A percentile compares a stretch with the other conserved stretches of the same genome.
Conservation (phyloP, 148 eudicot species). For the Spergularia bocconei region DNA sequence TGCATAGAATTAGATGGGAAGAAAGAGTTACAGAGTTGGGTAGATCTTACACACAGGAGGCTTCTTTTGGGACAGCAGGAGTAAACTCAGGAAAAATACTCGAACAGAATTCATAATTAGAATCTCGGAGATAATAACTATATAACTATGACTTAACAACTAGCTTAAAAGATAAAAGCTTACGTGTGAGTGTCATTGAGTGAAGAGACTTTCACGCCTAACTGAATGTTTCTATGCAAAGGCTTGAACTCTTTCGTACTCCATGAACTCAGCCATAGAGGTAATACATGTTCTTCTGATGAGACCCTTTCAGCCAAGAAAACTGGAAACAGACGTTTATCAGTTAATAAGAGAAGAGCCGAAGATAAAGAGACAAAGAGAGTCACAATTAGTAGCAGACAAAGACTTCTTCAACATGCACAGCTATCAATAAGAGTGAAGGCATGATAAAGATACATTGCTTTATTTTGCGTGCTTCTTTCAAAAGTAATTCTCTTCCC, state of each 20-base stretch:
- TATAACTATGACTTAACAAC: background rate
- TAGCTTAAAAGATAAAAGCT: constrained; percentile 29
- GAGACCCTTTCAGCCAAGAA: constrained; percentile 71
- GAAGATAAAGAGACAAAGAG: background rate
- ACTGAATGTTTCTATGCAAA: constrained; percentile 47
- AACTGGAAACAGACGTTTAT: constrained; percentile 41
- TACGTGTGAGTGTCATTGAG: constrained; percentile 56
- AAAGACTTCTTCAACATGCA: background rate
- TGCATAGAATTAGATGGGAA: no score
- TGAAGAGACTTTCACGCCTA: constrained; percentile 80
- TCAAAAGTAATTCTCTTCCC: background rate
- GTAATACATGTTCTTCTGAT: constrained; percentile 70
- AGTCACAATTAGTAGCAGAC: background rate
- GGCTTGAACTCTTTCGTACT: constrained; percentile 32
- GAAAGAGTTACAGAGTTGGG: no score
- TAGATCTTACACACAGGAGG: no score
- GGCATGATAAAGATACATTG: background rate
- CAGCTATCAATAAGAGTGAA: background rate
- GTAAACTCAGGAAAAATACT: background rate
- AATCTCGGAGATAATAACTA: background rate
- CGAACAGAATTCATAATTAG: background rate
- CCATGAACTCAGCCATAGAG: constrained; percentile 76
- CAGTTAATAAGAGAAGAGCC: constrained; percentile 8
- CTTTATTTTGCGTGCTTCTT: no score
- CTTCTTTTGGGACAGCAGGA: no score